Percentiles rank a stretch among this genome's conserved stretches.
Evolutionary conservation across 805 yeast genomes (phyloP).

Genomic region (Groenewaldozyma salmanticensis): DNA sequence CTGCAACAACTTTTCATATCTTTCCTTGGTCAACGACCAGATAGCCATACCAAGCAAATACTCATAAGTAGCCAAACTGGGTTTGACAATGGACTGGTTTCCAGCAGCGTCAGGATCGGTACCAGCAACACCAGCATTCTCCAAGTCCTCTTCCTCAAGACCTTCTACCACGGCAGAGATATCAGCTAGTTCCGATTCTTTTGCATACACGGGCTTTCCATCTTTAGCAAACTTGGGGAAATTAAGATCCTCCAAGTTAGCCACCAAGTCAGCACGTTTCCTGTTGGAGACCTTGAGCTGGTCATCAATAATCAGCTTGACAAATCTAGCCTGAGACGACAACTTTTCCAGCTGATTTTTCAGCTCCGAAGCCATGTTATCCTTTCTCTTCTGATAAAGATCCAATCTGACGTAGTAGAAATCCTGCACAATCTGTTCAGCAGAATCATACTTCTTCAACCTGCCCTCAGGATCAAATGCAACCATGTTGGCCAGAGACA

Average conservation of each 20-base stretch:
- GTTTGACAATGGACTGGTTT: slow-evolving; percentile 28
- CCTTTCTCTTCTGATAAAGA: slow-evolving; percentile 85
- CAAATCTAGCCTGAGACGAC: slow-evolving; percentile 79
- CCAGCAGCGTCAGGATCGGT: slow-evolving; percentile 3
- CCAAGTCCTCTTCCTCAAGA: slow-evolving; percentile 33
- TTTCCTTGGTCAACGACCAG: slow-evolving; percentile 86
- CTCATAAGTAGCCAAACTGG: slow-evolving; percentile 61
- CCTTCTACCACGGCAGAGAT: slow-evolving; percentile 17
- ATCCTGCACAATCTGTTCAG: slow-evolving; percentile 71
- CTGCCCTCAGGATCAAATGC: slow-evolving; percentile 88
- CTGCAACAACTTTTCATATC: slow-evolving; percentile 67
- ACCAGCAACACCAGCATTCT: slow-evolving; percentile 15
- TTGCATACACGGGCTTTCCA: slow-evolving; percentile 51
- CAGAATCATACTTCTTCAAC: slow-evolving; percentile 69
- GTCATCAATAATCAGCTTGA: slow-evolving; percentile 78
- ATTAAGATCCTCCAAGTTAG: slow-evolving; percentile 48
- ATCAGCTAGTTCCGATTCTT: slow-evolving; percentile 24
- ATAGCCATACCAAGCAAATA: slow-evolving; percentile 86
- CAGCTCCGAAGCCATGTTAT: slow-evolving; percentile 55
- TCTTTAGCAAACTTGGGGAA: slow-evolving; percentile 67
- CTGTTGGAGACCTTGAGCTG: slow-evolving; percentile 65
- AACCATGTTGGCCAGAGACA: slow-evolving; percentile 81
- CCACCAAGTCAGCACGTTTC: slow-evolving; percentile 53
- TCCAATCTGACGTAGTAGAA: slow-evolving; percentile 82
- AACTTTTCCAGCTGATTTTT: slow-evolving; percentile 68